A percentile compares a stretch with the other conserved stretches of the same genome.
Evolutionary conservation across 768 basidiomycete species (phyloP).

Genomic region (Amanita subjunquillea): DNA sequence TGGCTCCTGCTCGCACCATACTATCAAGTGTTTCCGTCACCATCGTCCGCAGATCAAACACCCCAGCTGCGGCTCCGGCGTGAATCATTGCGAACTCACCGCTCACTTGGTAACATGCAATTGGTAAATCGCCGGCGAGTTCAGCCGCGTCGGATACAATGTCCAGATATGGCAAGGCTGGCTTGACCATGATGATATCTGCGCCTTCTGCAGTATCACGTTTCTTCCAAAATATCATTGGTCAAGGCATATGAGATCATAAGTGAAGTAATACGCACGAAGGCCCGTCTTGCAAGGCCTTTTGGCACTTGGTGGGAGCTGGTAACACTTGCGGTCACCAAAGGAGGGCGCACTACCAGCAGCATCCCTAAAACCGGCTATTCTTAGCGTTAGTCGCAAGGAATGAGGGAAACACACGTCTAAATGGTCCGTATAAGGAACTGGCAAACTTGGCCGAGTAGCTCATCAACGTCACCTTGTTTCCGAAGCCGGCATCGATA

Average conservation of each 20-base stretch:
- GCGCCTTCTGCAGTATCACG: conserved; percentile 89
- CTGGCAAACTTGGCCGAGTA: conserved; percentile 99
- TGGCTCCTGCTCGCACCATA: conserved; percentile 89
- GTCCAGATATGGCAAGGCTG: conserved; percentile 92
- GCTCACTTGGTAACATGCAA: conserved; percentile 97
- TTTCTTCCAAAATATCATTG: conserved; percentile 37
- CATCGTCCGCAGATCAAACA: conserved; percentile 89
- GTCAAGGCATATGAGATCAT: background rate
- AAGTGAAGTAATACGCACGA: conserved; percentile 43
- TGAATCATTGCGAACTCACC: conserved; percentile 98
- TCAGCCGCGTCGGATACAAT: conserved; percentile 83
- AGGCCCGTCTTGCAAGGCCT: conserved; percentile 87
- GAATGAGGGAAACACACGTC: conserved; percentile 32
- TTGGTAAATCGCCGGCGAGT: conserved; percentile 76
- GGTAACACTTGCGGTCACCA: conserved; percentile 96
- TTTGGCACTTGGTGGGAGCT: conserved; percentile 83
- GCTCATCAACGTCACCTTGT: conserved; percentile 83
- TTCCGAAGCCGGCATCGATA: conserved; percentile 77
- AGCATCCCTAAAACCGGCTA: conserved; percentile 58
- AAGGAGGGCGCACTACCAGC: conserved; percentile 93
- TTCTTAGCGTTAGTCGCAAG: background rate
- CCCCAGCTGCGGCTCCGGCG: conserved; percentile 86
- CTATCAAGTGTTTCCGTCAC: conserved; percentile 89
- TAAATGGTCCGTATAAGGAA: conserved; percentile 90
- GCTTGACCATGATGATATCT: conserved; percentile 99